Evolutionary conservation across 805 yeast genomes (phyloP).

Genomic region (Saccharomycopsis amapae): DNA sequence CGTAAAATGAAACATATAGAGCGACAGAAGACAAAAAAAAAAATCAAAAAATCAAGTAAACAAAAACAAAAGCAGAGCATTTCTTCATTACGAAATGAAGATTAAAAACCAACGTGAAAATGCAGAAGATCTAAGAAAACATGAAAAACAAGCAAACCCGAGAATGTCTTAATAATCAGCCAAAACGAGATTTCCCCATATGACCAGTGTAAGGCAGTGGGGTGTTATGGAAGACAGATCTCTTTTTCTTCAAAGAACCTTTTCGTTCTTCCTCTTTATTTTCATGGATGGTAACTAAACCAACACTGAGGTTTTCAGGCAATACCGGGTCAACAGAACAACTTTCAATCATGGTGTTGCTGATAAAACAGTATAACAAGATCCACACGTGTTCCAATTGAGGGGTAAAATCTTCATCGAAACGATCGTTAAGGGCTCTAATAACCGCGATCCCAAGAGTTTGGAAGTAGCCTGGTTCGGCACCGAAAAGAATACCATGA

Average conservation of each 20-base stretch:
- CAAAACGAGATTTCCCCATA: too few relatives aligned
- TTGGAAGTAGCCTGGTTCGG: constrained; percentile 22
- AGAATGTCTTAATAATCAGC: too few relatives aligned
- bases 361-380: constrained; percentile 26
- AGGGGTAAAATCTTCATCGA: constrained; percentile 22
- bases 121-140: too few relatives aligned
- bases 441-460: constrained; percentile 21
- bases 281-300: background rate
- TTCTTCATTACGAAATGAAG: too few relatives aligned
- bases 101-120: too few relatives aligned
- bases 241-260: constrained; percentile 5
- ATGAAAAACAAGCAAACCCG: too few relatives aligned
- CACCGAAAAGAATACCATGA: constrained; percentile 22
- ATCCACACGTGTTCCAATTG: constrained; percentile 25
- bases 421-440: constrained; percentile 18
- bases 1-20: too few relatives aligned
- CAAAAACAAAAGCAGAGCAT: too few relatives aligned
- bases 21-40: too few relatives aligned
- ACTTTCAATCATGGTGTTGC: constrained; percentile 26
- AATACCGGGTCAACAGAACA: constrained; percentile 24
- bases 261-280: background rate
- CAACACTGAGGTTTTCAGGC: constrained; percentile 12
- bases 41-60: too few relatives aligned
- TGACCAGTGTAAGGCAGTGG: background rate
- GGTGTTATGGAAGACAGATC: background rate